phyloP scores from a whole-genome alignment of 331 rosid genomes.

The Prunus yedoensis region DNA sequence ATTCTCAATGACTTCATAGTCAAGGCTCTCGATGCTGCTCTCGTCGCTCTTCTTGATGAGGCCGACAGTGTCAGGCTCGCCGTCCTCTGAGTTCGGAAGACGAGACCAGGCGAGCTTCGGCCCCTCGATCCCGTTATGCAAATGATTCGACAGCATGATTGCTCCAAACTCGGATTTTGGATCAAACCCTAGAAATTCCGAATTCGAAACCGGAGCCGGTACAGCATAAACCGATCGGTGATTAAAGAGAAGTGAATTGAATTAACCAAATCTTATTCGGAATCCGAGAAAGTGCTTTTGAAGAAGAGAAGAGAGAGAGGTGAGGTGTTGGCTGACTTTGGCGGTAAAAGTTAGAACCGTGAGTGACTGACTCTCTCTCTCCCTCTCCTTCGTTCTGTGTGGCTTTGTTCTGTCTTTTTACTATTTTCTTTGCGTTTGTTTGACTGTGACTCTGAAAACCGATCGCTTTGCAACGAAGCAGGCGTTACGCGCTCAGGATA shows the following conservation, averaged over 20 bases:
- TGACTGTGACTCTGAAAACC: neutral
- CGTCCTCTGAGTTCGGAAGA: slow-evolving; percentile 68
- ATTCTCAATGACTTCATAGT: slow-evolving; percentile 96
- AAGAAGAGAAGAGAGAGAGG: slow-evolving; percentile 6
- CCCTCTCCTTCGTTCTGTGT: neutral
- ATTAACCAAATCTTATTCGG: neutral
- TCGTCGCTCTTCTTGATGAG: slow-evolving; percentile 56
- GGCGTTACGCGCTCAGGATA: neutral
- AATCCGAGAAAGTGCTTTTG: neutral
- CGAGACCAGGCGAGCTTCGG: slow-evolving; percentile 85
- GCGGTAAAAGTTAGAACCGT: neutral
- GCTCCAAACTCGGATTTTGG: slow-evolving; percentile 12
- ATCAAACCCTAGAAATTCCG: slow-evolving; percentile 18
- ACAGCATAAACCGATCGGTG: slow-evolving; percentile 15
- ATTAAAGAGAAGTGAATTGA: neutral
- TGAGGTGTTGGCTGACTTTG: slow-evolving; percentile 6
- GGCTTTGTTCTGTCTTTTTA: slow-evolving; percentile 18
- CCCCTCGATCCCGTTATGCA: slow-evolving; percentile 78
- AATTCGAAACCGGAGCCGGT: neutral
- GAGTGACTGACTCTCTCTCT: neutral
- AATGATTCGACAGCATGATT: slow-evolving; percentile 65
- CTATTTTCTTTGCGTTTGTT: neutral
- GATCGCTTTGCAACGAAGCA: slow-evolving; percentile 12
- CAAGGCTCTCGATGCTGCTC: slow-evolving; percentile 74
- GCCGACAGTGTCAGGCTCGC: slow-evolving; percentile 40